Conservation (phyloP, 495 filamentous ascomycete genomes). For the Aspergillus leporis region DNA sequence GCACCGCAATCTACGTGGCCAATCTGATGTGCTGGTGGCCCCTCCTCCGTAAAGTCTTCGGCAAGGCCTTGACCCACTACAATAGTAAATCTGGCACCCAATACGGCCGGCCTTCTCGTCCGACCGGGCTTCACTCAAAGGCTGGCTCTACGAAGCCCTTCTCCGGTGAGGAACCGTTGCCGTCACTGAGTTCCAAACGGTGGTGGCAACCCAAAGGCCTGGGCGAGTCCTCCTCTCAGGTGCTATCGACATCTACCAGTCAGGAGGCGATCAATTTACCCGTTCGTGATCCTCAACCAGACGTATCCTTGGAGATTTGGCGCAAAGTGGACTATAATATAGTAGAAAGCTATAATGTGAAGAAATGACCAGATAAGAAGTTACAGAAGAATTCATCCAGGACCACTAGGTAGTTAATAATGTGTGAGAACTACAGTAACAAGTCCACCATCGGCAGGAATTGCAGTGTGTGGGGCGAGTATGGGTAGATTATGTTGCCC, state of each 20-base stretch:
- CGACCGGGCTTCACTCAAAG: not conserved
- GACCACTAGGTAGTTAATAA: too few relatives aligned
- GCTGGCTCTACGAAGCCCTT: not conserved
- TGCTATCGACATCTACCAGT: not conserved
- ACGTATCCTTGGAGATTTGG: not conserved
- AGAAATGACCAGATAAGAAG: not conserved
- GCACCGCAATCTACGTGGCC: slow-evolving; percentile 62
- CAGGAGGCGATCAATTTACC: not conserved
- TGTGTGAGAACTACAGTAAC: too few relatives aligned
- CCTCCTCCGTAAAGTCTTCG: slow-evolving; percentile 54
- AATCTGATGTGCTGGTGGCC: slow-evolving; percentile 66
- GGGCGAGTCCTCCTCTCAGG: not conserved
- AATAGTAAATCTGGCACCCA: slow-evolving; percentile 17
- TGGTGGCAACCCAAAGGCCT: not conserved
- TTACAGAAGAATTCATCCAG: too few relatives aligned
- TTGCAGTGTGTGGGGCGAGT: too few relatives aligned
- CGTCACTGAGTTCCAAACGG: not conserved
- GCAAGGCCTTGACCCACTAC: slow-evolving; percentile 31
- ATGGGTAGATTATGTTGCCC: too few relatives aligned
- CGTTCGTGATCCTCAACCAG: not conserved
- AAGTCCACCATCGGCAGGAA: too few relatives aligned
- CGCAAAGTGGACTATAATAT: not conserved
- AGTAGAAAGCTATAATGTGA: not conserved
- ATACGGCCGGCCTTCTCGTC: not conserved
- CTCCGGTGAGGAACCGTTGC: not conserved